Evolutionary conservation across 345 rosid genomes (phyloP).

Genomic region (Euclidium syriacum): DNA sequence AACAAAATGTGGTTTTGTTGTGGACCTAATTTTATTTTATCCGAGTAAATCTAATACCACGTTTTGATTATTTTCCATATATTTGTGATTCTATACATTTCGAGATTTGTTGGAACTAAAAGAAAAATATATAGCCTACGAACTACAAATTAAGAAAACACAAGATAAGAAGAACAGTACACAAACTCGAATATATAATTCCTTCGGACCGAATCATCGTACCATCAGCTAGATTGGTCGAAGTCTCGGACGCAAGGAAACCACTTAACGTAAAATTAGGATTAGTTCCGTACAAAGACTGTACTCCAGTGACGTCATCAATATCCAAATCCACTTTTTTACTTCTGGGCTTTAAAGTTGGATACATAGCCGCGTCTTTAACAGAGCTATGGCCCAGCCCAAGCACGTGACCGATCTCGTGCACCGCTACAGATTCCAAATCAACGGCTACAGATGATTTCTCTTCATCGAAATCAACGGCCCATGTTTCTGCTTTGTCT

Average conservation of each 20-base stretch:
- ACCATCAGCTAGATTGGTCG: conserved; percentile 36
- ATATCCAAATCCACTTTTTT: conserved; percentile 49
- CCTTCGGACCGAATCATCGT: conserved; percentile 25
- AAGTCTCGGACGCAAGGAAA: conserved; percentile 59
- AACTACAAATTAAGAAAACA: conserved; percentile 3
- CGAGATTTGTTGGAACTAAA: not conserved
- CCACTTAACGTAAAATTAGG: conserved; percentile 54
- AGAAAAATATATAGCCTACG: not conserved
- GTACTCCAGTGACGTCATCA: conserved; percentile 69
- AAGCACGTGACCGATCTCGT: conserved; percentile 80
- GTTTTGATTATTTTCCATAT: not conserved
- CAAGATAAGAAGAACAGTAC: conserved; percentile 8
- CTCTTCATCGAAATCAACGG: conserved; percentile 52
- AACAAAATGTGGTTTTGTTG: too few species aligned
- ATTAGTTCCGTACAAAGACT: conserved; percentile 74
- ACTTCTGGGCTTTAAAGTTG: conserved; percentile 72
- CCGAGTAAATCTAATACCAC: too few species aligned
- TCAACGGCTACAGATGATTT: conserved; percentile 68
- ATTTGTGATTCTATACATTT: conserved; percentile 7
- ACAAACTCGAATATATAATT: not conserved
- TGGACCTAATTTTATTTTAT: too few species aligned
- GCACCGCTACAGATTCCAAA: conserved; percentile 79
- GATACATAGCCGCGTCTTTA: conserved; percentile 80
- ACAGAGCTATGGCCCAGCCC: conserved; percentile 62
- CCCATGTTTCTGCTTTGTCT: conserved; percentile 82